These are phyloP conservation scores for Spathaspora gorwiae DNA, from an alignment of 805 yeast genomes.

Conservation along the genomic window DNA sequence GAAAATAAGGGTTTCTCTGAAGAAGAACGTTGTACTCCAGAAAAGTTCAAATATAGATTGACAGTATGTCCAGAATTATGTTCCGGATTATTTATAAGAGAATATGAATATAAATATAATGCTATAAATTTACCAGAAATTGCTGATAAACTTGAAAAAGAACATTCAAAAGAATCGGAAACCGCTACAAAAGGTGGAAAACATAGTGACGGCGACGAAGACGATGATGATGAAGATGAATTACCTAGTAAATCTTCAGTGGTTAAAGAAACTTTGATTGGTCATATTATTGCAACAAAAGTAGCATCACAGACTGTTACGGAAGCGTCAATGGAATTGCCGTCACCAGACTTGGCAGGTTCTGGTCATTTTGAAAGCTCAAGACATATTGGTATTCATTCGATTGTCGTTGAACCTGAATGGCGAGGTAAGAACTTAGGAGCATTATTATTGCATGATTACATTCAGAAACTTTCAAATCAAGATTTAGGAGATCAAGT, in stretches of 20 bases:
- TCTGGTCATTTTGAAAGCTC: slow-evolving; percentile 76
- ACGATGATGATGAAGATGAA: slow-evolving; percentile 27
- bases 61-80: slow-evolving; percentile 84
- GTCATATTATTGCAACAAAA: slow-evolving; percentile 79
- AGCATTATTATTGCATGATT: slow-evolving; percentile 78
- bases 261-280: slow-evolving; percentile 63
- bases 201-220: slow-evolving; percentile 25
- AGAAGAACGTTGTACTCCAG: slow-evolving; percentile 63
- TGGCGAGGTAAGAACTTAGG: slow-evolving; percentile 83
- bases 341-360: slow-evolving; percentile 43
- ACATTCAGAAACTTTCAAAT: slow-evolving; percentile 81
- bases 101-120: slow-evolving; percentile 46
- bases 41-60: slow-evolving; percentile 63
- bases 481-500: slow-evolving; percentile 81
- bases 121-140: slow-evolving; percentile 39
- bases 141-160: slow-evolving; percentile 29
- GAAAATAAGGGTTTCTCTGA: slow-evolving; percentile 70
- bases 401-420: slow-evolving; percentile 70
- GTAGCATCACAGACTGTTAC: slow-evolving; percentile 47
- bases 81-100: slow-evolving; percentile 80
- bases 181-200: slow-evolving; percentile 10
- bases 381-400: slow-evolving; percentile 72
- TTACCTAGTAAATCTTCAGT: slow-evolving; percentile 48
- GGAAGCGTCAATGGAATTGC: slow-evolving; percentile 57
- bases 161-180: slow-evolving; percentile 9